phyloP scores from a whole-genome alignment of 768 basidiomycete species.

The Suillus paluster region DNA sequence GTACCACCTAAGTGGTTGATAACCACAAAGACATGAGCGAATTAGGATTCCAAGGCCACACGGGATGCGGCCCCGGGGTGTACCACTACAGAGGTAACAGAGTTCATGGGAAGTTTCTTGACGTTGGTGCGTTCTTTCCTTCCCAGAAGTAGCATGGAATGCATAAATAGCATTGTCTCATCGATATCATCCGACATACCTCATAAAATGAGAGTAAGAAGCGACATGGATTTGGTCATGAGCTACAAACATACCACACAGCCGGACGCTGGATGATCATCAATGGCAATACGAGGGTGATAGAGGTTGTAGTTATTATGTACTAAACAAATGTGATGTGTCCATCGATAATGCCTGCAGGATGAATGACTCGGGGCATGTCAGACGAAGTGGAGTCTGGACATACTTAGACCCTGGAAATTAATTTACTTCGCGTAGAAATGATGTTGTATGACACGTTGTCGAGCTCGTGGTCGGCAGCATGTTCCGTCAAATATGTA shows the following conservation, averaged over 20 bases:
- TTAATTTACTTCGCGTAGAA: not conserved
- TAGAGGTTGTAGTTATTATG: not conserved
- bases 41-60: not conserved
- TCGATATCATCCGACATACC: not conserved
- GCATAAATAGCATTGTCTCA: not conserved
- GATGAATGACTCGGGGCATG: not conserved
- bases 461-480: not conserved
- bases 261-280: not conserved
- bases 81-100: not conserved
- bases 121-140: not conserved
- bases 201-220: not conserved
- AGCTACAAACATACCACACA: not conserved
- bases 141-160: not conserved
- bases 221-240: not conserved
- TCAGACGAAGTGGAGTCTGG: conserved; percentile 1
- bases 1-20: not conserved
- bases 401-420: conserved; percentile 1
- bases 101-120: not conserved
- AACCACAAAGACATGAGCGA: not conserved
- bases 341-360: not conserved
- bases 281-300: not conserved
- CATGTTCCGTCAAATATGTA: conserved; percentile 2
- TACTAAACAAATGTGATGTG: not conserved
- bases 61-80: conserved; percentile 1
- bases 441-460: not conserved